Conservation (phyloP, 768 basidiomycete species). For the Tulasnella sp. region DNA sequence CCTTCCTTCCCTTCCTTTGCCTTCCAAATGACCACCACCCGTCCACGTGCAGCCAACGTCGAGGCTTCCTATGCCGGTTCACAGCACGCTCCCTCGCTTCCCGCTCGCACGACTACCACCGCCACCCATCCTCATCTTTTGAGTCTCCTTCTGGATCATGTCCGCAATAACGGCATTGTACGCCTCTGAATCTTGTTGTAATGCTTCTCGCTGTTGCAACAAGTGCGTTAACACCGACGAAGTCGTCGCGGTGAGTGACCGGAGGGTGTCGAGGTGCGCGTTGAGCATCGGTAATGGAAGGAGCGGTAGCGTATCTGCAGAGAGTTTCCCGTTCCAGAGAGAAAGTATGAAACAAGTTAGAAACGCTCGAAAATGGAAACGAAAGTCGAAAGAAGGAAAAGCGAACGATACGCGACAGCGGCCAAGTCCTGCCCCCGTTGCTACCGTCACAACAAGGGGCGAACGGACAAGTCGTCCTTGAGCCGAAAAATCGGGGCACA, state of each 20-base stretch:
- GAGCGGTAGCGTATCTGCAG: conserved; percentile 64
- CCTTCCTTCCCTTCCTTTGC: background rate
- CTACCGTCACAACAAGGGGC: conserved; percentile 13
- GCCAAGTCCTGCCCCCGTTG: background rate
- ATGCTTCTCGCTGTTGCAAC: conserved; percentile 71
- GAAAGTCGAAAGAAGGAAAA: conserved; percentile 26
- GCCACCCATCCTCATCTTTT: conserved; percentile 38
- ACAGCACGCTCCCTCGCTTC: conserved; percentile 15
- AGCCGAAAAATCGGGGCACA: background rate
- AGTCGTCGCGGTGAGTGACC: conserved; percentile 66
- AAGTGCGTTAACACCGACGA: conserved; percentile 75
- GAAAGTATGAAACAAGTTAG: background rate
- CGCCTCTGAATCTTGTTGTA: conserved; percentile 84
- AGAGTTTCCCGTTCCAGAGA: background rate
- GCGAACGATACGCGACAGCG: background rate
- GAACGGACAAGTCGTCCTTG: too few species aligned
- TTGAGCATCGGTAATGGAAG: conserved; percentile 67
- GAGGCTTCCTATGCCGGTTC: background rate
- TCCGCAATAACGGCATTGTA: conserved; percentile 90
- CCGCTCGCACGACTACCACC: background rate
- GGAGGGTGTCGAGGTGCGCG: conserved; percentile 62
- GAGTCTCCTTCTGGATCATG: conserved; percentile 75
- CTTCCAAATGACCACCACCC: too few species aligned
- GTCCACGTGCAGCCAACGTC: background rate
- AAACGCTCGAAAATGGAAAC: background rate